A percentile compares a stretch with the other conserved stretches of the same genome.
Evolutionary conservation across 2,329 filamentous ascomycete species (phyloP).

Genomic region (Aaosphaeria pasadenensis): DNA sequence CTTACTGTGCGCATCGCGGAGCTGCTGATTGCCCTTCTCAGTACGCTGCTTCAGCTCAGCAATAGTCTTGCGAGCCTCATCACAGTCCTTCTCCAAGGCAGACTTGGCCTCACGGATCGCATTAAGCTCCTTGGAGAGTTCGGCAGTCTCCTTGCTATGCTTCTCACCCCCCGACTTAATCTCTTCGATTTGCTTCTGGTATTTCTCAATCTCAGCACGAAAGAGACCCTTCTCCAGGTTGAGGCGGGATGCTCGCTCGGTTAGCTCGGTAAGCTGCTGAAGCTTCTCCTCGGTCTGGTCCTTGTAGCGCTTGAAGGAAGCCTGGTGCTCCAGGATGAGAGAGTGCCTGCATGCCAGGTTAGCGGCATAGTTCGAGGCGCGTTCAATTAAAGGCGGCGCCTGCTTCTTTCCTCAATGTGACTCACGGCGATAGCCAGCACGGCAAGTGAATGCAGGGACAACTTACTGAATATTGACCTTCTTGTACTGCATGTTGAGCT

Average conservation of each 20-base stretch:
- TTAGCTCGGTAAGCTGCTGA: slow-evolving; percentile 15
- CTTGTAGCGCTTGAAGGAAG: slow-evolving; percentile 23
- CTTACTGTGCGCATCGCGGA: slow-evolving; percentile 10
- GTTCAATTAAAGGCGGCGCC: not conserved
- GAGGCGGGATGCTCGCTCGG: slow-evolving; percentile 23
- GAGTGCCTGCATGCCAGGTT: slow-evolving; percentile 4
- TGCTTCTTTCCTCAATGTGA: not conserved
- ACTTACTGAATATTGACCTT: slow-evolving; percentile 22
- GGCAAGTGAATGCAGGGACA: not conserved
- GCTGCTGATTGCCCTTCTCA: not conserved
- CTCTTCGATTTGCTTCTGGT: slow-evolving; percentile 12
- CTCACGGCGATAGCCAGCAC: too few relatives aligned
- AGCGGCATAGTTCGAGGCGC: not conserved
- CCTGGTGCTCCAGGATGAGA: slow-evolving; percentile 26
- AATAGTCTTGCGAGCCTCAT: not conserved
- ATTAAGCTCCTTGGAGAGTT: slow-evolving; percentile 15
- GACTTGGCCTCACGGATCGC: slow-evolving; percentile 7
- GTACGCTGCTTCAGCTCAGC: not conserved
- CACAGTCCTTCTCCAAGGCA: not conserved
- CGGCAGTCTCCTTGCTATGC: slow-evolving; percentile 7
- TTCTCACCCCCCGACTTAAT: slow-evolving; percentile 15
- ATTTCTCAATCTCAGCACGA: slow-evolving; percentile 20
- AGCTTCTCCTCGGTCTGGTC: slow-evolving; percentile 14
- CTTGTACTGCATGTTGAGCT: slow-evolving; percentile 24
- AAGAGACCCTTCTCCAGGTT: slow-evolving; percentile 27